phyloP scores from a whole-genome alignment of 805 yeast species.

The Ogataea haglerorum region DNA sequence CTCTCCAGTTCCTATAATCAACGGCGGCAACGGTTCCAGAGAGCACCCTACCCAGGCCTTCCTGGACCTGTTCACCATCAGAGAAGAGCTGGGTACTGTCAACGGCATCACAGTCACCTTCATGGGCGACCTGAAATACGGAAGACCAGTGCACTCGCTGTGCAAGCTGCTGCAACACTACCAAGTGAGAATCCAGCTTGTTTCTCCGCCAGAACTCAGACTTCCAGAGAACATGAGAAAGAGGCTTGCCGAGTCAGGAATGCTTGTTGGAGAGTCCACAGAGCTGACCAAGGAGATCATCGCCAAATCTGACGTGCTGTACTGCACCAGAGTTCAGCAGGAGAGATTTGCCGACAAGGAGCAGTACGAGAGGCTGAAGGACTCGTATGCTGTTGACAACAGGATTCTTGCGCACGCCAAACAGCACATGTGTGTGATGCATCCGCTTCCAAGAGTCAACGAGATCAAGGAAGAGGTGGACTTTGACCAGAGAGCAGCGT shows the following conservation, averaged over 20 bases:
- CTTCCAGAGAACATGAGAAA: constrained; percentile 73
- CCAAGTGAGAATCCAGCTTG: constrained; percentile 89
- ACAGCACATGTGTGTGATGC: constrained; percentile 98
- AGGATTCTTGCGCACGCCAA: constrained; percentile 87
- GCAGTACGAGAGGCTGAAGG: constrained; percentile 85
- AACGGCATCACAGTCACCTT: constrained; percentile 97
- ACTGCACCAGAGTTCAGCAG: constrained; percentile 97
- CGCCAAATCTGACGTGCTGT: constrained; percentile 87
- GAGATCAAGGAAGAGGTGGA: constrained; percentile 98
- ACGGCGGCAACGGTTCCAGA: constrained; percentile 96
- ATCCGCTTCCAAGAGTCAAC: constrained; percentile 95
- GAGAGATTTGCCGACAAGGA: constrained; percentile 80
- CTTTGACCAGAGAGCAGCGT: constrained; percentile 98
- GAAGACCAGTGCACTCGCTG: constrained; percentile 97
- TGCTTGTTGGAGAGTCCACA: constrained; percentile 71
- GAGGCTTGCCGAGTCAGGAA: constrained; percentile 61
- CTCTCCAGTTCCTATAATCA: constrained; percentile 94
- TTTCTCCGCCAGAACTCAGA: constrained; percentile 83
- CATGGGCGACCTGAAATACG: constrained; percentile 98
- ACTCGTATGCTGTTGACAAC: constrained; percentile 89
- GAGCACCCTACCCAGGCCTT: constrained; percentile 99
- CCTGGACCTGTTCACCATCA: constrained; percentile 93
- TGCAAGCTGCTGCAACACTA: constrained; percentile 87
- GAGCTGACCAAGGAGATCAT: constrained; percentile 80
- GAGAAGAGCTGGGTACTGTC: constrained; percentile 98